Evolutionary conservation across 2,329 filamentous ascomycete species (phyloP).

Genomic region (Apiospora hydei): DNA sequence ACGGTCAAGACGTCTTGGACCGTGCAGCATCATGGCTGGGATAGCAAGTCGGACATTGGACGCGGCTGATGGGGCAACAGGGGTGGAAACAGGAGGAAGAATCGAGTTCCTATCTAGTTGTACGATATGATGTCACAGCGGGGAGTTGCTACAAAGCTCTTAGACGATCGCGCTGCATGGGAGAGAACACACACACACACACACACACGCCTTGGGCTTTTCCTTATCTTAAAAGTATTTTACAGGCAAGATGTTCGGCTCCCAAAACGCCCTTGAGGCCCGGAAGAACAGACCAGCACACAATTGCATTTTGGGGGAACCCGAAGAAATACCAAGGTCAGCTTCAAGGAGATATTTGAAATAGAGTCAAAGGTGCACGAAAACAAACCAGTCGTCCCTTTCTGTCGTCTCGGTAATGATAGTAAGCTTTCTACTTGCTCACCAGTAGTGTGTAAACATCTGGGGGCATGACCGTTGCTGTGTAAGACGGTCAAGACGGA

Average conservation of each 20-base stretch:
- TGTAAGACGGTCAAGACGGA: background rate
- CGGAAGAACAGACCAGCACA: too few species aligned
- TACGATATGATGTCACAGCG: background rate
- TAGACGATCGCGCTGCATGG: background rate
- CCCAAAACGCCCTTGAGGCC: background rate
- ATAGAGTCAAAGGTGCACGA: too few species aligned
- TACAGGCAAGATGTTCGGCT: background rate
- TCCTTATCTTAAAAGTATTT: background rate
- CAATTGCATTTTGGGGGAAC: too few species aligned
- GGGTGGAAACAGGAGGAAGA: background rate
- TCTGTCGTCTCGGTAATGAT: background rate
- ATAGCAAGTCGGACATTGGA: background rate
- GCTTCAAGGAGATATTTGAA: too few species aligned
- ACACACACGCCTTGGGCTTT: background rate
- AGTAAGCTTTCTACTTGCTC: background rate
- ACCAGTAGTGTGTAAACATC: background rate
- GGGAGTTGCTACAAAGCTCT: background rate
- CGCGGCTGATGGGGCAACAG: too few species aligned
- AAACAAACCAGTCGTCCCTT: too few species aligned
- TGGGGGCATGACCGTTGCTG: background rate
- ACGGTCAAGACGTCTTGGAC: conserved; percentile 22
- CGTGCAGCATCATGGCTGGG: background rate
- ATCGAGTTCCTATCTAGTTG: background rate
- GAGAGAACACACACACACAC: background rate
- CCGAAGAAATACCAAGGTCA: too few species aligned